Conservation (phyloP, 768 basidiomycete genomes). For the Podaxis sp. region DNA sequence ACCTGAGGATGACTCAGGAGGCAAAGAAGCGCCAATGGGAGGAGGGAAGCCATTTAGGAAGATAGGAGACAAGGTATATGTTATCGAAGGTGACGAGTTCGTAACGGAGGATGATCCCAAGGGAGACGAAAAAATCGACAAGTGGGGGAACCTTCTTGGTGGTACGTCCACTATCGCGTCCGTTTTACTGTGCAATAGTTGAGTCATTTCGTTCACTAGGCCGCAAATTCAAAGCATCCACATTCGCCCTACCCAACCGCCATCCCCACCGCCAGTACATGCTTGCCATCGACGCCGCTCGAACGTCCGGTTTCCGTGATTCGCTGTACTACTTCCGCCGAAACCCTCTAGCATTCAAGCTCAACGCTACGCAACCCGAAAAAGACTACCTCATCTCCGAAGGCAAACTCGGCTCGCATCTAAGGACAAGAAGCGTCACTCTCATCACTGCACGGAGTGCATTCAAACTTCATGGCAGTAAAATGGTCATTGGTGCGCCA, state of each 20-base stretch:
- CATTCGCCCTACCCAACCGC: slow-evolving; percentile 82
- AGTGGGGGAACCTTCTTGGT: slow-evolving; percentile 75
- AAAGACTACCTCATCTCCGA: slow-evolving; percentile 89
- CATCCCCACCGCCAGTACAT: slow-evolving; percentile 85
- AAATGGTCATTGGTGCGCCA: slow-evolving; percentile 76
- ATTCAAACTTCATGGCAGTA: slow-evolving; percentile 91
- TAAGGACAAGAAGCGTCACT: slow-evolving; percentile 89
- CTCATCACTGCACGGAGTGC: slow-evolving; percentile 90
- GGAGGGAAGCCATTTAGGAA: slow-evolving; percentile 68
- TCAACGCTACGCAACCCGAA: slow-evolving; percentile 84
- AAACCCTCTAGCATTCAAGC: slow-evolving; percentile 85
- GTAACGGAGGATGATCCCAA: slow-evolving; percentile 77
- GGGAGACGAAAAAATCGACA: slow-evolving; percentile 91
- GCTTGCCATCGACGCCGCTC: slow-evolving; percentile 96
- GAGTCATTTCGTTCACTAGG: slow-evolving; percentile 37
- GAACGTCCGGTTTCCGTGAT: slow-evolving; percentile 93
- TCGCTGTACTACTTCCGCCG: slow-evolving; percentile 98
- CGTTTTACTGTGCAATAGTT: slow-evolving; percentile 7
- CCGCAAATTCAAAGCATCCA: slow-evolving; percentile 82
- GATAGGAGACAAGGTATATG: slow-evolving; percentile 69
- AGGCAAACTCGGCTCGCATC: slow-evolving; percentile 84
- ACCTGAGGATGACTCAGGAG: slow-evolving; percentile 29
- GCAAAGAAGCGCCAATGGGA: slow-evolving; percentile 39
- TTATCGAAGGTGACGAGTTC: slow-evolving; percentile 89
- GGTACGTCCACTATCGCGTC: slow-evolving; percentile 43